phyloP scores from a whole-genome alignment of 2,329 filamentous ascomycete species.

The Thielaviopsis euricoi region DNA sequence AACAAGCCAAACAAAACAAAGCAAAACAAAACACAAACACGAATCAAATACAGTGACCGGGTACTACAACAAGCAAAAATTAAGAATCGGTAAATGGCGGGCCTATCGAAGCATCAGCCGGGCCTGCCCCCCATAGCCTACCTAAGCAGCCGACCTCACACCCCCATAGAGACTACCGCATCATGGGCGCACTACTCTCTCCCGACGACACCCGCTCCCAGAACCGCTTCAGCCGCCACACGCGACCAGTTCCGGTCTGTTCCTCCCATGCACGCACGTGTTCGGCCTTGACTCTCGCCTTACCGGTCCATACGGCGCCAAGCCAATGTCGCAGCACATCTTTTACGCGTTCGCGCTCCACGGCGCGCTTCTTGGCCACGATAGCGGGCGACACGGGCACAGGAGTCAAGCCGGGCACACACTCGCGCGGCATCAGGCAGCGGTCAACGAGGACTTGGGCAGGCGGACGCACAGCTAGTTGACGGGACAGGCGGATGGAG shows the following conservation, averaged over 20 bases:
- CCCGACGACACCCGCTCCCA: constrained; percentile 39
- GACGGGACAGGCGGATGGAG: constrained; percentile 46
- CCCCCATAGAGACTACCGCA: no score
- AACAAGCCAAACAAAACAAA: no score
- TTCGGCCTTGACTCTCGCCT: constrained; percentile 34
- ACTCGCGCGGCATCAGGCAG: constrained; percentile 49
- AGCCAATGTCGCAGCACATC: constrained; percentile 50
- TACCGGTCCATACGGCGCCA: constrained; percentile 36
- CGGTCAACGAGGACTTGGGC: constrained; percentile 43
- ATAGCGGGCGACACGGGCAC: constrained; percentile 39
- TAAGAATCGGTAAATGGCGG: no score
- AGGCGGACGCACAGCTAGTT: constrained; percentile 42
- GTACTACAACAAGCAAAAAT: no score
- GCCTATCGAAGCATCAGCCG: no score
- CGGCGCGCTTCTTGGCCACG: constrained; percentile 42
- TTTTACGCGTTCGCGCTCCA: constrained; percentile 53
- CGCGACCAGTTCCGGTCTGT: constrained; percentile 34
- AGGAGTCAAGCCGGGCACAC: constrained; percentile 29
- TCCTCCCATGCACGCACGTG: constrained; percentile 32
- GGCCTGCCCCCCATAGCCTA: no score
- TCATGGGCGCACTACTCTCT: no score
- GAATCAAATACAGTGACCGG: no score
- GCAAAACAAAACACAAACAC: no score
- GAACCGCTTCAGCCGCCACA: constrained; percentile 45
- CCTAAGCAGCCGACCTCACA: no score